These are phyloP conservation scores for Spergularia marina DNA, from an alignment of 148 eudicot genomes.

Conservation along the genomic window DNA sequence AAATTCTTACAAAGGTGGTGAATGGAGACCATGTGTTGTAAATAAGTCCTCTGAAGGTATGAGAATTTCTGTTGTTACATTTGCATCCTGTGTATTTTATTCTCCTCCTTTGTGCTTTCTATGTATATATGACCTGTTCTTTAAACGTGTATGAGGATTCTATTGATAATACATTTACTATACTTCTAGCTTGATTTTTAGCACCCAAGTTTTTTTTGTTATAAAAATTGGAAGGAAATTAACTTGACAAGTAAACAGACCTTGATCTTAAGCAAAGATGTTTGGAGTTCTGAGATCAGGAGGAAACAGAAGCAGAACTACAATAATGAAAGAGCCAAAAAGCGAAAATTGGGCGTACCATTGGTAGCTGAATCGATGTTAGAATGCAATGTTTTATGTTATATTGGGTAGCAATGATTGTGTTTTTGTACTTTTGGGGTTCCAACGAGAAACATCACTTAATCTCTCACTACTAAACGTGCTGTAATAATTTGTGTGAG, in stretches of 20 bases:
- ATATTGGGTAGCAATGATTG: no score
- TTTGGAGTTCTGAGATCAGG: neutral
- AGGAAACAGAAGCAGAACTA: neutral
- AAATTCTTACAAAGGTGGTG: conserved; percentile 79
- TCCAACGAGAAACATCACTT: no score
- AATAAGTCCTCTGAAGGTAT: conserved; percentile 77
- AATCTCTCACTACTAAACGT: no score
- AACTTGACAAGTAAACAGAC: neutral
- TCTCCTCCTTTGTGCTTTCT: neutral
- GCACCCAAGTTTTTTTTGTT: neutral
- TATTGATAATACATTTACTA: no score
- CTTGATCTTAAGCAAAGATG: neutral
- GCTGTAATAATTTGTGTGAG: no score
- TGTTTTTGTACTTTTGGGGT: no score
- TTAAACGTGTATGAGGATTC: no score
- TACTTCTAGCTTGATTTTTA: neutral
- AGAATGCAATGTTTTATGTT: no score
- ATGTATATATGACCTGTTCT: neutral
- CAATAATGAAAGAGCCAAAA: no score
- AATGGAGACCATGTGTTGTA: conserved; percentile 86
- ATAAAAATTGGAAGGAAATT: neutral
- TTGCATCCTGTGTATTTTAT: conserved; percentile 10
- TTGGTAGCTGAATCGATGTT: no score
- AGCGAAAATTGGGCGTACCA: no score
- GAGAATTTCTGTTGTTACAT: conserved; percentile 10